phyloP scores from a whole-genome alignment of 768 basidiomycete species.

The Galerina marginata region DNA sequence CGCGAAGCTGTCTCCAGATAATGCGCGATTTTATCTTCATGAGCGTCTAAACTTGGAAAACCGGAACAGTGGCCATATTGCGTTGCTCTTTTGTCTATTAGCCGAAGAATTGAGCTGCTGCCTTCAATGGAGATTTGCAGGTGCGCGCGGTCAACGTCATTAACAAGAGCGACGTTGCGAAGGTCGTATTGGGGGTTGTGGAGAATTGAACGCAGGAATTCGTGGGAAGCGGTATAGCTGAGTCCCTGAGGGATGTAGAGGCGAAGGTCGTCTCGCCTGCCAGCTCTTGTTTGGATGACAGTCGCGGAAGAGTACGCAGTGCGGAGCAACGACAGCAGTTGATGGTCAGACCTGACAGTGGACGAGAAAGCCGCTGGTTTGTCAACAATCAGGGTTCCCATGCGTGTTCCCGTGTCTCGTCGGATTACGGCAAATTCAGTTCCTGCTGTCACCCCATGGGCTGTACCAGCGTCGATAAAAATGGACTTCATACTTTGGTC shows the following conservation, averaged over 20 bases:
- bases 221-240: background rate
- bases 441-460: conserved; percentile 7
- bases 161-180: background rate
- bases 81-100: background rate
- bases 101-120: background rate
- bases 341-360: background rate
- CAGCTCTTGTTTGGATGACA: background rate
- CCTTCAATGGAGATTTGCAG: background rate
- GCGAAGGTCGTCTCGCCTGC: background rate
- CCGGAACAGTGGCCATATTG: background rate
- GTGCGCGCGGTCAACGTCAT: conserved; percentile 1
- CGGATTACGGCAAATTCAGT: background rate
- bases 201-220: background rate
- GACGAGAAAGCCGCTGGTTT: background rate
- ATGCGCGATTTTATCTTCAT: background rate
- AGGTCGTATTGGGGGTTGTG: background rate
- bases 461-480: conserved; percentile 2
- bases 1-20: background rate
- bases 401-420: background rate
- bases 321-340: background rate
- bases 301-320: too few relatives aligned
- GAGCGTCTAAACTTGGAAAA: background rate
- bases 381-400: background rate
- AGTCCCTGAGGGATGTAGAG: background rate
- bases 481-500: background rate